Base-by-base conservation (phyloP, 2,329 filamentous ascomycete species). In the Ascosphaera pollenicola region DNA sequence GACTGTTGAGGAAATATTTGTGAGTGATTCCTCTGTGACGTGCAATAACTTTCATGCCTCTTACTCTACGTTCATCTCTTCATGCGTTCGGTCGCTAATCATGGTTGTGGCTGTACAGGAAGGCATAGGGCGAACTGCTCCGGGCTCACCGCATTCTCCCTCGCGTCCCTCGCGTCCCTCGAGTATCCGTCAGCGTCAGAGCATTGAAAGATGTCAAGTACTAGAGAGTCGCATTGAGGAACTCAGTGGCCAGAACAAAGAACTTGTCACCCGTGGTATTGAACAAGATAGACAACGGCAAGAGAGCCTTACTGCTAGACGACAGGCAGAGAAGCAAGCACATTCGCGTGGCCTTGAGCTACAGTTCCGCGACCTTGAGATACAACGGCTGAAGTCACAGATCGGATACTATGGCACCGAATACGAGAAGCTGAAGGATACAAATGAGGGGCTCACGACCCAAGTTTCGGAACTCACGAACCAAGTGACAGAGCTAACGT, bases 101-200 rank as follows among this genome's bases (percentile, higher is more conserved):
- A 16, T 42, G 34, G 37, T 39, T 47, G 39, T 24, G 39, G 35
- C 36, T 44, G 41, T 50, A 40, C 64, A 94, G 85, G 84, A 93
- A 71, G 87, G 83, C 62, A 10, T 85, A 75, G 65, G 87, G 87
- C 62, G 83, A 92, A 24, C 21, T 63, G 82, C 80, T 60, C 81
- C 59, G 36, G 59, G 71, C 54, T 92, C 84, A 55, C 84, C 87
- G 53, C 75, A 79, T 52, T 95, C 89, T 51, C 89, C 89, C 40
- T 92, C 45, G 10, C 21, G 87, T 51, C 89, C 89, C 40, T 92
- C 45, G 10, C 21, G 87, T 59, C 85, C 89, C 50, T 83, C 85
- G 54, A 94, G 84, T 65, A 80, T 98, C 71, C 85, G 87, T 50
- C 85, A 87, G 55, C 81, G 87, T 54, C 89, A 93, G 61, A 95